Percentiles rank a stretch among this genome's conserved stretches.
Conservation (phyloP, 2,329 filamentous ascomycete species). For the Emydomyces testavorans region DNA sequence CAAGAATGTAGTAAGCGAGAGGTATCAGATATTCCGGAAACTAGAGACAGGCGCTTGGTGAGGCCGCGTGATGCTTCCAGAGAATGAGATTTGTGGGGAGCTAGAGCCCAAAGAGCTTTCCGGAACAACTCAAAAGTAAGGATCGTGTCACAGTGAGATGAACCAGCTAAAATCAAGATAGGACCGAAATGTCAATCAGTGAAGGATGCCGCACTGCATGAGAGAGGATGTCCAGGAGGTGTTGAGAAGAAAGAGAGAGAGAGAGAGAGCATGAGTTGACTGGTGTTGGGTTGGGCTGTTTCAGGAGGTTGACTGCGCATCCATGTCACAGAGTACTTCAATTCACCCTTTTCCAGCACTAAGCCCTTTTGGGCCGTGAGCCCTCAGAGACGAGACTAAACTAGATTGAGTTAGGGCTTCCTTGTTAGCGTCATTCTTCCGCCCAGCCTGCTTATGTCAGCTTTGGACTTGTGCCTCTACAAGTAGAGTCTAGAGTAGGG, state of each 20-base stretch:
- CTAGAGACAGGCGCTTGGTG: background rate
- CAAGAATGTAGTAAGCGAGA: background rate
- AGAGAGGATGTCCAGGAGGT: background rate
- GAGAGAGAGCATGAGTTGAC: background rate
- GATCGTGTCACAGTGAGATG: background rate
- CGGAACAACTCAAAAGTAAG: background rate
- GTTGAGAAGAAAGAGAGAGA: background rate
- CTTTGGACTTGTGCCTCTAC: too few species aligned
- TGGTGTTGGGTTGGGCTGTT: slow-evolving; percentile 10
- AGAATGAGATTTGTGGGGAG: slow-evolving; percentile 8
- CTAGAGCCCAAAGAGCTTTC: slow-evolving; percentile 6
- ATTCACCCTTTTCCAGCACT: background rate
- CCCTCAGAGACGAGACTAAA: slow-evolving; percentile 3
- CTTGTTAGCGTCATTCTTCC: background rate
- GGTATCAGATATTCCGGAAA: background rate
- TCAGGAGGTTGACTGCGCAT: slow-evolving; percentile 12
- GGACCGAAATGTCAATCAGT: too few species aligned
- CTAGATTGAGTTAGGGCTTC: background rate
- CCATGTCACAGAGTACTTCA: slow-evolving; percentile 4
- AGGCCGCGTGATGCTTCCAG: background rate
- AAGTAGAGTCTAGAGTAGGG: background rate
- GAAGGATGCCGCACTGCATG: too few species aligned
- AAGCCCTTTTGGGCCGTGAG: slow-evolving; percentile 10
- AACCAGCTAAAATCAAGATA: background rate
- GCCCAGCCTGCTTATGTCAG: slow-evolving; percentile 8